Base-by-base conservation (phyloP, 768 basidiomycete genomes). In the Pseudohyphozyma bogoriensis region DNA sequence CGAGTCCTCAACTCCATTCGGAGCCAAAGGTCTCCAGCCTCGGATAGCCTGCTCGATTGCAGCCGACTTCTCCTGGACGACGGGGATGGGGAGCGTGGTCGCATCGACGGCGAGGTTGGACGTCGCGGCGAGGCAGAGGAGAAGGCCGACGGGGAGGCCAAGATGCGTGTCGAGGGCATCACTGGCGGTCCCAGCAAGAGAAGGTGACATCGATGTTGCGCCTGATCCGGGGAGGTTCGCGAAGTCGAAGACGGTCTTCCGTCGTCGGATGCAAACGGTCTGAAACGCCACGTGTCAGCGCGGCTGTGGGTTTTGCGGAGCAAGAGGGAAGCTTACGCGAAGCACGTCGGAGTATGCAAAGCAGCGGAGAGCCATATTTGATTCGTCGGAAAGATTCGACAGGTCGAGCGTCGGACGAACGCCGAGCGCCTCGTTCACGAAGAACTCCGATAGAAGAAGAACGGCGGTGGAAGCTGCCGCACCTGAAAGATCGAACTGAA, bases 261-360 rank as follows among this genome's bases (percentile, higher is more conserved):
- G 55, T 10, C 59, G 45, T 1, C 58, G 63, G 13, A 56, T 54
- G 45, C 58, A 64, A 33, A 64, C 39, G 33, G 54, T 56, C n/a
- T n/a, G n/a, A n/a, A n/a, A n/a, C n/a, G n/a, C n/a, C n/a, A n/a
- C n/a, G n/a, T n/a, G n/a, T n/a, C n/a, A n/a, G n/a, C n/a, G n/a
- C n/a, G n/a, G n/a, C n/a, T n/a, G n/a, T n/a, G n/a, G n/a, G n/a
- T n/a, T n/a, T n/a, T n/a, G n/a, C n/a, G n/a, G n/a, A n/a, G n/a
- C n/a, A n/a, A n/a, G n/a, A n/a, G n/a, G n/a, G n/a, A n/a, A n/a
- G n/a, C n/a, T n/a, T n/a, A n/a, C n/a, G 28, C 58, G 63, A 24
- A 64, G 45, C 22, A 33, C 36, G 46, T 64, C 63, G 36, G 63
- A 53, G 49, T 54, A 64, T n/a, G 58, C 63, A 58, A 64, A 56